These are phyloP conservation scores for Babesia microti DNA, from an alignment of 169 alveolate genomes.

Conservation along the genomic window DNA sequence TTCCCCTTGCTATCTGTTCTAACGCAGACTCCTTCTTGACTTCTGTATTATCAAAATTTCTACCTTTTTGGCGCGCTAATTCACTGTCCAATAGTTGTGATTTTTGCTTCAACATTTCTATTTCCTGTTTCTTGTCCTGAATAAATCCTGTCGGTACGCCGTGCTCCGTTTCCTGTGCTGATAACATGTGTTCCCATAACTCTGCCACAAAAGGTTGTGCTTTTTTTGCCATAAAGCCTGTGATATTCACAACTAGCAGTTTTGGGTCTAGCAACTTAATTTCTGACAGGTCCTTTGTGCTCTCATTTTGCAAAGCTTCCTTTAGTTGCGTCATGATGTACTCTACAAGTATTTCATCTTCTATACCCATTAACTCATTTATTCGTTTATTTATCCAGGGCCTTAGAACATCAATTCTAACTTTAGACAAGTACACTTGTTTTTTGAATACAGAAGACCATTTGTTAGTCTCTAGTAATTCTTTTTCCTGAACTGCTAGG, in stretches of 20 bases:
- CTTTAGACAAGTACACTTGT: slow-evolving; percentile 50
- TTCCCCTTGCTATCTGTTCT: not conserved
- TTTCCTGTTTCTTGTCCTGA: slow-evolving; percentile 32
- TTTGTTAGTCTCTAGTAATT: slow-evolving; percentile 49
- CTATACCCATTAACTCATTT: slow-evolving; percentile 64
- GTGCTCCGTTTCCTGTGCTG: slow-evolving; percentile 42
- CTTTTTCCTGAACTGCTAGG: slow-evolving; percentile 59
- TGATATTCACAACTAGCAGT: slow-evolving; percentile 35
- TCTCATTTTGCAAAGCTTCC: slow-evolving; percentile 27
- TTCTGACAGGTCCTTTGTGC: slow-evolving; percentile 36
- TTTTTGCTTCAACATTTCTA: slow-evolving; percentile 5
- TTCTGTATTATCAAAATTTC: not conserved
- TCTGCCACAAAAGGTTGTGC: slow-evolving; percentile 41
- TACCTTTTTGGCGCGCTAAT: not conserved
- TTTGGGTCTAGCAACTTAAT: slow-evolving; percentile 41
- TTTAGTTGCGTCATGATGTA: slow-evolving; percentile 56
- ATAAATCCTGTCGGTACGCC: slow-evolving; percentile 43
- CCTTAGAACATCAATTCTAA: slow-evolving; percentile 48
- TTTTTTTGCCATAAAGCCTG: slow-evolving; percentile 51
- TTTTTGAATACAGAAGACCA: slow-evolving; percentile 56
- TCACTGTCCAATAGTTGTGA: not conserved
- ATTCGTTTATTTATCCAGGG: slow-evolving; percentile 55
- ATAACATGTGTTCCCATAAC: slow-evolving; percentile 36
- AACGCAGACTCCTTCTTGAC: not conserved
- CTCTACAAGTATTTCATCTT: slow-evolving; percentile 57